Base-by-base conservation (phyloP, 169 alveolate genomes). In the Cryptosporidium canis region DNA sequence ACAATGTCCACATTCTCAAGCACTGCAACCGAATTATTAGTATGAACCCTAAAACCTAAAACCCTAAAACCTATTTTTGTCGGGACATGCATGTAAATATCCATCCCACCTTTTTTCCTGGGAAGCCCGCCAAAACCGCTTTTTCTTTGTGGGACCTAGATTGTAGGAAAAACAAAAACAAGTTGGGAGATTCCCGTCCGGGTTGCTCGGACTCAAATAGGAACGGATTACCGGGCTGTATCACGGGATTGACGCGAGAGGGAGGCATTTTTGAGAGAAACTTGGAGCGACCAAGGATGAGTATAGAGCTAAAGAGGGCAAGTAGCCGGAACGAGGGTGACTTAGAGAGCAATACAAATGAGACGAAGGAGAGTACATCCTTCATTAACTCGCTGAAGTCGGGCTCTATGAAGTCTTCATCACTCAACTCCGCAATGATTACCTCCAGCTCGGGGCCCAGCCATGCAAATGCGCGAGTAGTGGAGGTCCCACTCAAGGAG, bases 401-500 rank as follows among this genome's bases (percentile, higher is more conserved):
- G 1, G 68, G 48, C 68, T 61, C 68, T 31, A 4, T 18, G 0
- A 61, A 61, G n/a, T 61, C 68, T 29, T 61, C 68, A 3, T 35
- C 41, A 29, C 2, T 61, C 7, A 35, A 33, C 18, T 61, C 68
- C 0, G 35, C 63, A 51, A 3, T 51, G 24, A n/a, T n/a, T 12
- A 51, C 9, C 24, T 51, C 63, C n/a, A n/a, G n/a, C n/a, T n/a
- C n/a, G n/a, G n/a, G n/a, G n/a, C n/a, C n/a, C n/a, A 51, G 11
- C 1, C 3, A 51, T 51, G 7, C 45, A 24, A 61, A 61, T 31
- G 33, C 24, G 16, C 43, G 61, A 51, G 70, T 72, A 39, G 33
- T 55, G 11, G 70, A 51, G 16, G 70, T 72, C n/a, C 85, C 85
- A 53, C 56, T 72, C n/a, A 72, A 72, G 21, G 85, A 55, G 27